These are phyloP conservation scores for Phytophthora ohioensis DNA, from an alignment of 352 stramenopile species.

Conservation along the genomic window DNA sequence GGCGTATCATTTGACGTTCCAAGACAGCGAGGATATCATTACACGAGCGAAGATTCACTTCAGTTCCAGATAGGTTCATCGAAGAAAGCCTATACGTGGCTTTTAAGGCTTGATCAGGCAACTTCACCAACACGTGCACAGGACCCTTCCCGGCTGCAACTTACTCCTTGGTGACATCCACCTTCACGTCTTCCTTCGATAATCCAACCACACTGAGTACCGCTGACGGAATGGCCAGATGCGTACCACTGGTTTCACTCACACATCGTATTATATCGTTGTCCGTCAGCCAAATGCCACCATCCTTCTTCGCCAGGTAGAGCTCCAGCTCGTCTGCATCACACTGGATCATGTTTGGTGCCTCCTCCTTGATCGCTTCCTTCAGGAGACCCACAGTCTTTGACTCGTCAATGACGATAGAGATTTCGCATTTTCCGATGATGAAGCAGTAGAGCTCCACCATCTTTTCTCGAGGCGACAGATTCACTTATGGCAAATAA, in stretches of 20 bases:
- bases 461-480: no score
- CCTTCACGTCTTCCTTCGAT: no score
- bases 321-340: not conserved
- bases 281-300: not conserved
- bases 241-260: no score
- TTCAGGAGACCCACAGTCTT: no score
- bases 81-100: no score
- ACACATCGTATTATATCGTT: not conserved
- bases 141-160: no score
- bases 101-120: not conserved
- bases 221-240: not conserved
- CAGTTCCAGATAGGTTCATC: not conserved
- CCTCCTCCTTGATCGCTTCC: no score
- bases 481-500: no score
- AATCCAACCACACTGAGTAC: not conserved
- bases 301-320: not conserved
- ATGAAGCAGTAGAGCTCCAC: no score
- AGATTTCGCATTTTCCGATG: no score
- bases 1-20: not conserved
- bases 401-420: no score
- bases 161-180: no score
- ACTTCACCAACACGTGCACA: not conserved
- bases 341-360: not conserved
- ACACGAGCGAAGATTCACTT: not conserved
- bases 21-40: not conserved